A percentile compares a stretch with the other conserved stretches of the same genome.
These are phyloP conservation scores for Alternaria atra DNA, from an alignment of 2,329 filamentous ascomycete genomes.

Conservation along the genomic window DNA sequence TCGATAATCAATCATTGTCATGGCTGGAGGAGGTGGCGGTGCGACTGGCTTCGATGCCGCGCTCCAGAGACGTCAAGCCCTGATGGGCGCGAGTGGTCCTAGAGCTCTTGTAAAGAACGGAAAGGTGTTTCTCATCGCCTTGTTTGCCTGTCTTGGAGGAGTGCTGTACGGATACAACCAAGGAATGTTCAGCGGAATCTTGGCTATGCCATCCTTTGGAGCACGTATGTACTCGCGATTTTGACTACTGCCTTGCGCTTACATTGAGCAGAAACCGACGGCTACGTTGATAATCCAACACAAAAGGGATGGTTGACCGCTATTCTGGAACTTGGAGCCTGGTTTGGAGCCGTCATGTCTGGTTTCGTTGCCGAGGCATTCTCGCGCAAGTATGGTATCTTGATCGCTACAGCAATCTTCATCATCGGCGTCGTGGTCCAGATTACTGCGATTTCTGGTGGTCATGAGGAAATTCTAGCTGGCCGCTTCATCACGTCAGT, in stretches of 20 bases:
- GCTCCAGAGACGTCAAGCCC: constrained; percentile 31
- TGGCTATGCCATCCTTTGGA: constrained; percentile 60
- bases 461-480: constrained; percentile 69
- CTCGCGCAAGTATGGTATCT: constrained; percentile 74
- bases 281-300: constrained; percentile 49
- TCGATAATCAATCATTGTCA: constrained; percentile 18
- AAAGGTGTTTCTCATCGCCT: constrained; percentile 64
- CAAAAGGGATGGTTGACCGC: constrained; percentile 62
- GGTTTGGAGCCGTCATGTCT: constrained; percentile 75
- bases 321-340: constrained; percentile 79
- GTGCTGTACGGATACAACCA: constrained; percentile 76
- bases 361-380: constrained; percentile 75
- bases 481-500: constrained; percentile 73
- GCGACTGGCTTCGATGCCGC: constrained; percentile 33
- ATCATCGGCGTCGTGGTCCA: constrained; percentile 76
- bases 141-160: constrained; percentile 63
- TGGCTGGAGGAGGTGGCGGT: constrained; percentile 35
- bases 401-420: constrained; percentile 73
- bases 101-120: constrained; percentile 61
- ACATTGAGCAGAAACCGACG: constrained; percentile 52
- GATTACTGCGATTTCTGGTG: constrained; percentile 66
- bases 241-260: neutral
- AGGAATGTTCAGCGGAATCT: constrained; percentile 77
- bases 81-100: constrained; percentile 52
- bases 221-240: constrained; percentile 38